Percentiles rank a stretch among this genome's conserved stretches.
phyloP scores from a whole-genome alignment of 1,284 basidiomycete species.

The Heliocybe sulcata region DNA sequence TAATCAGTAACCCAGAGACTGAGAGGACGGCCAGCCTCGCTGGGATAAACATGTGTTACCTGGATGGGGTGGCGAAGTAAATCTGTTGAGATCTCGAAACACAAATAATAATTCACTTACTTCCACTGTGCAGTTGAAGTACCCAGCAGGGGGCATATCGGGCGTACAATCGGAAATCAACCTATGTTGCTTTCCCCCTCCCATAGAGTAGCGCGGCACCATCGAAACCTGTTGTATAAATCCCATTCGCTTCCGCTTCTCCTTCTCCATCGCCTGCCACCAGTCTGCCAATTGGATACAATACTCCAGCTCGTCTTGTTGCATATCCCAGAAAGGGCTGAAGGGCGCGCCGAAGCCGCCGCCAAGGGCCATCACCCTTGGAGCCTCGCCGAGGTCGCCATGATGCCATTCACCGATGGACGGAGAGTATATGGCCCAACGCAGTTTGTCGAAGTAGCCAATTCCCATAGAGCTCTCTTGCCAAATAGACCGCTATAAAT shows the following conservation, averaged over 20 bases:
- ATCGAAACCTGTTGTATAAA: constrained; percentile 16
- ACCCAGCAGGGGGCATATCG: constrained; percentile 16
- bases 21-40: not conserved
- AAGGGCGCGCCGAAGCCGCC: constrained; percentile 21
- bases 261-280: constrained; percentile 37
- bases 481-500: constrained; percentile 24
- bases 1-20: constrained; percentile 1
- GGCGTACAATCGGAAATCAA: constrained; percentile 45
- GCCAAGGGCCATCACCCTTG: constrained; percentile 13
- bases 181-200: constrained; percentile 29
- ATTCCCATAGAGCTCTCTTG: constrained; percentile 25
- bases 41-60: not conserved
- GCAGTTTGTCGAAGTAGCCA: constrained; percentile 31
- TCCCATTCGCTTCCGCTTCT: constrained; percentile 12
- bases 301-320: constrained; percentile 22
- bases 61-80: not conserved
- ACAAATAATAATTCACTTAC: not conserved
- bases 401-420: not conserved
- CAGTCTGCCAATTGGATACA: constrained; percentile 38
- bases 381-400: constrained; percentile 17
- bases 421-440: constrained; percentile 32
- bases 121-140: not conserved
- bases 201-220: constrained; percentile 5
- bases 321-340: constrained; percentile 24
- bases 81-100: not conserved